These are phyloP conservation scores for Plasmodium vivax DNA, from an alignment of 169 alveolate species.

Conservation along the genomic window DNA sequence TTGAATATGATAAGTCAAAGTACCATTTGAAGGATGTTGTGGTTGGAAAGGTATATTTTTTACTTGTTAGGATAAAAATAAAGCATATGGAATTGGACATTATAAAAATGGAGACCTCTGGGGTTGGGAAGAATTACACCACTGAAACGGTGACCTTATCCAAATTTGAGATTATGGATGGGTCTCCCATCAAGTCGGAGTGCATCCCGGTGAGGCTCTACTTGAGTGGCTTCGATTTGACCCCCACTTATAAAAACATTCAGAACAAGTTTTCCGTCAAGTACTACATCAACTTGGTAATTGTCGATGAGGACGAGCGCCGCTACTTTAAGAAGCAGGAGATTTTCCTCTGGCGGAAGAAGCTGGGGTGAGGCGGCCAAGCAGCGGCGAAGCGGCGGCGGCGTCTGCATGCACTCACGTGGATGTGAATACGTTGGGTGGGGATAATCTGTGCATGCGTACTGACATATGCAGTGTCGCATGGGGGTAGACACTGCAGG, in stretches of 20 bases:
- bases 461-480: neutral
- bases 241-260: constrained; percentile 97
- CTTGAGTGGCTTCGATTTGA: constrained; percentile 96
- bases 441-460: neutral
- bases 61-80: constrained; percentile 97
- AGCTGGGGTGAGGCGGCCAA: constrained; percentile 82
- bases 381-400: no score
- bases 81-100: constrained; percentile 96
- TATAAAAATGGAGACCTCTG: constrained; percentile 80
- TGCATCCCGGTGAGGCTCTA: constrained; percentile 97
- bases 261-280: constrained; percentile 96
- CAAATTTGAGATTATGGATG: constrained; percentile 99
- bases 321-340: constrained; percentile 97
- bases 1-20: constrained; percentile 94
- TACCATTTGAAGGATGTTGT: constrained; percentile 98
- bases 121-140: constrained; percentile 79
- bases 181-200: constrained; percentile 97
- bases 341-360: constrained; percentile 97
- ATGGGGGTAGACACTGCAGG: neutral
- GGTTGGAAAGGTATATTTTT: constrained; percentile 96
- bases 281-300: constrained; percentile 96
- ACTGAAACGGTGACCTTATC: constrained; percentile 96
- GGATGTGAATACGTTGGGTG: neutral
- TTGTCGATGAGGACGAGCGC: constrained; percentile 97
- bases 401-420: neutral